A percentile compares a stretch with the other conserved stretches of the same genome.
phyloP scores from a whole-genome alignment of 306 rosid genomes.

The Corylus avellana region DNA sequence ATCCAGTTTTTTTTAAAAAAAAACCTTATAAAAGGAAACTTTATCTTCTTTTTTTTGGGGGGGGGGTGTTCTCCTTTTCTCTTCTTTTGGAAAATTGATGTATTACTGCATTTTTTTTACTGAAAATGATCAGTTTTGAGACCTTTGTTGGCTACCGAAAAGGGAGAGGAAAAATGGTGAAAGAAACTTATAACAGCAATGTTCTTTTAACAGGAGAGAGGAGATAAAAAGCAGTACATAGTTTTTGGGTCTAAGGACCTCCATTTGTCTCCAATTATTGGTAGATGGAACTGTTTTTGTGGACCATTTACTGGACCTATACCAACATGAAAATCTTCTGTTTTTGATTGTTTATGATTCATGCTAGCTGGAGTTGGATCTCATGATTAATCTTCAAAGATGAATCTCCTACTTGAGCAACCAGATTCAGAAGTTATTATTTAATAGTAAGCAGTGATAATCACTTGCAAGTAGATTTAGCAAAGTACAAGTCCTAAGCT shows the following conservation, averaged over 20 bases:
- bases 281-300: not conserved
- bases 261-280: not conserved
- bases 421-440: not conserved
- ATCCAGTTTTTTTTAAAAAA: too few species aligned
- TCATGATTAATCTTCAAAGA: too few species aligned
- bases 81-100: not conserved
- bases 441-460: not conserved
- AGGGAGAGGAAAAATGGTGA: not conserved
- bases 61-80: not conserved
- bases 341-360: not conserved
- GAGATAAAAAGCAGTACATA: not conserved
- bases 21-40: not conserved
- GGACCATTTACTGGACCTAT: not conserved
- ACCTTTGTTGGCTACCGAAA: not conserved
- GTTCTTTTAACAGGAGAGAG: not conserved
- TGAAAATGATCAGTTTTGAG: not conserved
- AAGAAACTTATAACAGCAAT: not conserved
- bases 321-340: not conserved
- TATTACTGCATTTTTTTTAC: not conserved
- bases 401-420: too few species aligned
- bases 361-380: not conserved
- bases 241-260: too few species aligned
- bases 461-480: not conserved
- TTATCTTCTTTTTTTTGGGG: not conserved
- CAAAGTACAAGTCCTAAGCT: not conserved